A percentile compares a stretch with the other conserved stretches of the same genome.
Evolutionary conservation across 2,329 filamentous ascomycete genomes (phyloP).

Genomic region (Fragosphaeria purpurea): DNA sequence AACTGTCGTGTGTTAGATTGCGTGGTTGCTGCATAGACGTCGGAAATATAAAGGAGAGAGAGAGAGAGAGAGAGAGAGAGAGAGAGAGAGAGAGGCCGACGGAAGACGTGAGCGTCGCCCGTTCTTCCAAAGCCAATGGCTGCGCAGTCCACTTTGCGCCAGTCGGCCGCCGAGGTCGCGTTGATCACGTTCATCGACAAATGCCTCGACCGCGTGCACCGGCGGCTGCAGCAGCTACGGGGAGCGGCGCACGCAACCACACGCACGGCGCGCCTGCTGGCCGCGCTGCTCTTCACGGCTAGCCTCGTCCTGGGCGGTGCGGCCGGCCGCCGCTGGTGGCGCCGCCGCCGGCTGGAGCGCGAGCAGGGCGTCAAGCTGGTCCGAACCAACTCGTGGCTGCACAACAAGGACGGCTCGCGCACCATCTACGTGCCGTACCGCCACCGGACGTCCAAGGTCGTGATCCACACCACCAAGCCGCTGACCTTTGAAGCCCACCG

Average conservation of each 20-base stretch:
- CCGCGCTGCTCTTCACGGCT: conserved; percentile 63
- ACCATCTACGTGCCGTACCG: conserved; percentile 94
- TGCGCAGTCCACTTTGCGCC: conserved; percentile 72
- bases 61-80: no score
- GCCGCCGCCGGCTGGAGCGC: conserved; percentile 60
- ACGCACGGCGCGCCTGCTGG: conserved; percentile 61
- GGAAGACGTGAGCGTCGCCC: no score
- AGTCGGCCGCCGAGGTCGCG: conserved; percentile 55
- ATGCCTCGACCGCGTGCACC: conserved; percentile 43
- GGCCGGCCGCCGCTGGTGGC: conserved; percentile 71
- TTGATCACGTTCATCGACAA: conserved; percentile 54
- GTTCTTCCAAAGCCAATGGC: conserved; percentile 49
- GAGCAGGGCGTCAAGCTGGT: conserved; percentile 75
- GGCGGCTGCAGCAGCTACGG: conserved; percentile 38
- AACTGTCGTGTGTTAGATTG: no score
- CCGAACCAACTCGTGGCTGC: conserved; percentile 82
- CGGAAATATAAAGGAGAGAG: no score
- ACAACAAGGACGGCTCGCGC: conserved; percentile 87
- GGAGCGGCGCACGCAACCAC: conserved; percentile 37
- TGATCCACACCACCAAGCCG: conserved; percentile 79
- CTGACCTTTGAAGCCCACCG: conserved; percentile 96
- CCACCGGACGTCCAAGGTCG: conserved; percentile 77
- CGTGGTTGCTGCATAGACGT: no score
- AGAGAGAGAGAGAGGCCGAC: no score
- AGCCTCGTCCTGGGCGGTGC: conserved; percentile 72